A percentile compares a stretch with the other conserved stretches of the same genome.
These are phyloP conservation scores for Fusarium sp. DNA, from an alignment of 2,329 filamentous ascomycete genomes.

Conservation along the genomic window DNA sequence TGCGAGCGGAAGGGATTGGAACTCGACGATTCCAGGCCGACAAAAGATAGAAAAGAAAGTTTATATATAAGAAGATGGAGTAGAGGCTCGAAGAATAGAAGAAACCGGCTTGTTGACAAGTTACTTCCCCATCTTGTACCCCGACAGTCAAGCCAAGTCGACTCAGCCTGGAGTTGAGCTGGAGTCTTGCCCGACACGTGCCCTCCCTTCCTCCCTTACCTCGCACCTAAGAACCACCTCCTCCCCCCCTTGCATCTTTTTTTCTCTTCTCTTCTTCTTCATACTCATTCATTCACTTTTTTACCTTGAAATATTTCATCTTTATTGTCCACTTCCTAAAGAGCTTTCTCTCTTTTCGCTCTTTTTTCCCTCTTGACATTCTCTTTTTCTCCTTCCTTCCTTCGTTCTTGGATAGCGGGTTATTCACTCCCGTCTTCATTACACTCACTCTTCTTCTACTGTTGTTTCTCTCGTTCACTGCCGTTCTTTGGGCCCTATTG, in stretches of 20 bases:
- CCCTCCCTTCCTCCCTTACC: conserved; percentile 6
- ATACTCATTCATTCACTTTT: neutral
- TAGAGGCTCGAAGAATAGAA: neutral
- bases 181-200: conserved; percentile 14
- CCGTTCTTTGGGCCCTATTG: conserved; percentile 4
- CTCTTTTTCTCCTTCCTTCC: conserved; percentile 15
- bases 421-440: conserved; percentile 11
- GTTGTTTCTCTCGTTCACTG: neutral
- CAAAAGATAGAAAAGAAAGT: neutral
- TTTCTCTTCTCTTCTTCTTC: neutral
- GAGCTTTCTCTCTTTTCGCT: neutral
- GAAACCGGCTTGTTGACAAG: neutral
- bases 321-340: conserved; percentile 20
- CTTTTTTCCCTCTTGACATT: neutral
- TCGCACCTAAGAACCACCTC: neutral
- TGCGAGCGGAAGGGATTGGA: conserved; percentile 4
- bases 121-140: neutral
- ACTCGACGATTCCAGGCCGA: neutral
- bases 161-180: neutral
- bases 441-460: conserved; percentile 11
- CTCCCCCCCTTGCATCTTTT: neutral
- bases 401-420: conserved; percentile 26
- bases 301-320: neutral
- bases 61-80: neutral
- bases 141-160: neutral